Conservation (phyloP, 2,329 filamentous ascomycete species). For the Aspergillus aculeatus region DNA sequence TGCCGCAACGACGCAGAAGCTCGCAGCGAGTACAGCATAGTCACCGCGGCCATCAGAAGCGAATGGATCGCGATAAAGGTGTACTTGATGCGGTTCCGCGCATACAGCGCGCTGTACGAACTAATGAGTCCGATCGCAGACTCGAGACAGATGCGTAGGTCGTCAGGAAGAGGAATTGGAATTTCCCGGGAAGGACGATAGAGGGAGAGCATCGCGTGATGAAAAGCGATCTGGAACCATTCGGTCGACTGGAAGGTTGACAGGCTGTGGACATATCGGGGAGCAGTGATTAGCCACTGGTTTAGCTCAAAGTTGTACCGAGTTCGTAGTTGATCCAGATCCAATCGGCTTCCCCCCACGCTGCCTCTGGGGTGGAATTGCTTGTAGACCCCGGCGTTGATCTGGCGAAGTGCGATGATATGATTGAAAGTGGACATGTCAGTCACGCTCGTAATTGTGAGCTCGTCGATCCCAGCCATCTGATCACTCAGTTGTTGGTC, state of each 20-base stretch:
- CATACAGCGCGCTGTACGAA: slow-evolving; percentile 22
- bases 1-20: slow-evolving; percentile 18
- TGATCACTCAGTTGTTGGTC: slow-evolving; percentile 15
- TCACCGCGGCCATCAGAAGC: slow-evolving; percentile 30
- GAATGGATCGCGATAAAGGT: slow-evolving; percentile 28
- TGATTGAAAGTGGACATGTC: slow-evolving; percentile 28
- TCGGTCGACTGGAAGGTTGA: slow-evolving; percentile 28
- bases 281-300: slow-evolving; percentile 25
- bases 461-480: not conserved
- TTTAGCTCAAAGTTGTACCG: slow-evolving; percentile 15
- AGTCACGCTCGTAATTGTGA: slow-evolving; percentile 1
- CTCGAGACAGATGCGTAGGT: slow-evolving; percentile 12
- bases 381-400: slow-evolving; percentile 24
- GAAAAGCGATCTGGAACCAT: slow-evolving; percentile 31
- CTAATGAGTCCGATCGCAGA: slow-evolving; percentile 14
- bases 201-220: slow-evolving; percentile 25
- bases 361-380: slow-evolving; percentile 18
- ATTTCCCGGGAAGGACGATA: slow-evolving; percentile 25
- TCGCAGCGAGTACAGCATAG: slow-evolving; percentile 28
- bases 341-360: not conserved
- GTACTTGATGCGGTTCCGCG: slow-evolving; percentile 29
- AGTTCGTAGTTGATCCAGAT: slow-evolving; percentile 4
- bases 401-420: slow-evolving; percentile 25
- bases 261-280: slow-evolving; percentile 21
- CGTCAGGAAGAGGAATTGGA: slow-evolving; percentile 13